A percentile compares a stretch with the other conserved stretches of the same genome.
These are phyloP conservation scores for Punica granatum DNA, from an alignment of 345 rosid species.

Conservation along the genomic window DNA sequence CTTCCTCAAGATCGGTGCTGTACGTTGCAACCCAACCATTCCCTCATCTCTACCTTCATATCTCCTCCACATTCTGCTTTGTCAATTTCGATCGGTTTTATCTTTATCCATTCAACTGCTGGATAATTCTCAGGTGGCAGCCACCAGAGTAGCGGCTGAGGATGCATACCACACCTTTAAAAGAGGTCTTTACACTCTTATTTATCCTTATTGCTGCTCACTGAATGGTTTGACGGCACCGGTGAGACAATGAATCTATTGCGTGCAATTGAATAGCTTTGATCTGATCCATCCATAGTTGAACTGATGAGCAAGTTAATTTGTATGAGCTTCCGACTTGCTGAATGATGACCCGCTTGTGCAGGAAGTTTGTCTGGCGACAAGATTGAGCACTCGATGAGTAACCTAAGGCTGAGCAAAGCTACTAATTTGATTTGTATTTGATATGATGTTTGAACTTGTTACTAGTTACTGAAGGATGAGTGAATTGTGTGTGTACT, in stretches of 20 bases:
- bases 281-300: not conserved
- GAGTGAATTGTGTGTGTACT: too few relatives aligned
- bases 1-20: constrained; percentile 81
- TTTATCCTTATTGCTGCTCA: not conserved
- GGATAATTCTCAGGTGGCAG: constrained; percentile 50
- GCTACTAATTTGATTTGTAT: too few relatives aligned
- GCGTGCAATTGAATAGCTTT: not conserved
- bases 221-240: not conserved
- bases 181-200: constrained; percentile 30
- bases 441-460: too few relatives aligned
- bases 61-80: too few relatives aligned
- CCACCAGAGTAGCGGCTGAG: constrained; percentile 48
- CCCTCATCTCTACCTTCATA: too few relatives aligned
- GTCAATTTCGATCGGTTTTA: too few relatives aligned
- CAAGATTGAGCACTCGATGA: constrained; percentile 45
- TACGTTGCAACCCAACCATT: constrained; percentile 6
- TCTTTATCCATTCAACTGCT: not conserved
- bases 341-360: not conserved
- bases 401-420: constrained; percentile 16
- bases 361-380: constrained; percentile 51
- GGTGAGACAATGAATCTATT: not conserved
- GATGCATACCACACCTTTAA: constrained; percentile 47
- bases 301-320: not conserved
- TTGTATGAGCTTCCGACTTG: not conserved
- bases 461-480: too few relatives aligned